A percentile compares a stretch with the other conserved stretches of the same genome.
Evolutionary conservation across 495 filamentous ascomycete genomes (phyloP).

Genomic region (Astrocystis sublimbata): DNA sequence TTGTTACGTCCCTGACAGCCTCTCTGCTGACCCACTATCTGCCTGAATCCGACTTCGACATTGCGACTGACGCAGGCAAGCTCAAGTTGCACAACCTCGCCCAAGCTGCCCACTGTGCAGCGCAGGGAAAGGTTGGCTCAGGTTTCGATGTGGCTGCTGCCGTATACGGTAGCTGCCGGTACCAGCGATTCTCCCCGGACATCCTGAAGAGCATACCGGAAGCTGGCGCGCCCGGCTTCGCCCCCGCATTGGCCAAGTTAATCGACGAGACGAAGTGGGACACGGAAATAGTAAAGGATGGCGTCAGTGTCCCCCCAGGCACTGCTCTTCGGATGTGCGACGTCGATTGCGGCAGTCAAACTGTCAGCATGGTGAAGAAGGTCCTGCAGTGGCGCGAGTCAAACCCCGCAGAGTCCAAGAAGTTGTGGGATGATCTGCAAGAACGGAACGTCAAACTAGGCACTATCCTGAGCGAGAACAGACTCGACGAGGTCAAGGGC

Average conservation of each 20-base stretch:
- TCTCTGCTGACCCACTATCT: constrained; percentile 80
- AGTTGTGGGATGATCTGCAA: constrained; percentile 74
- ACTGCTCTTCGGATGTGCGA: constrained; percentile 89
- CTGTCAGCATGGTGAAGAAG: constrained; percentile 91
- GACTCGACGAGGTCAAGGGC: constrained; percentile 35
- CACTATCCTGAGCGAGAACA: constrained; percentile 53
- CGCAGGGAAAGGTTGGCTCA: constrained; percentile 93
- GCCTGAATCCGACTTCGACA: constrained; percentile 57
- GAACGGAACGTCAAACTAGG: constrained; percentile 70
- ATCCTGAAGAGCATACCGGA: constrained; percentile 68
- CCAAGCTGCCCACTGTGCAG: constrained; percentile 91
- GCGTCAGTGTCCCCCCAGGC: constrained; percentile 68
- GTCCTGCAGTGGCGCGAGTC: constrained; percentile 79
- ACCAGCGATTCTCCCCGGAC: constrained; percentile 84
- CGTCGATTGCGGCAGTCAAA: constrained; percentile 91
- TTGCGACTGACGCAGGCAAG: constrained; percentile 36
- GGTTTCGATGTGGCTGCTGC: constrained; percentile 97
- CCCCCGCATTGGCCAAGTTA: constrained; percentile 58
- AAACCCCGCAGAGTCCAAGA: constrained; percentile 64
- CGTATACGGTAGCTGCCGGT: constrained; percentile 85
- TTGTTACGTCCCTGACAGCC: constrained; percentile 88
- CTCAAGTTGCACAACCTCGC: constrained; percentile 81
- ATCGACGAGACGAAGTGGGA: constrained; percentile 77
- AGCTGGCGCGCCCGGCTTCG: constrained; percentile 64
- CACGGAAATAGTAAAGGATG: constrained; percentile 65